Percentiles rank a stretch among this genome's conserved stretches.
Conservation (phyloP, 768 basidiomycete genomes). For the Trametopsis cervina region DNA sequence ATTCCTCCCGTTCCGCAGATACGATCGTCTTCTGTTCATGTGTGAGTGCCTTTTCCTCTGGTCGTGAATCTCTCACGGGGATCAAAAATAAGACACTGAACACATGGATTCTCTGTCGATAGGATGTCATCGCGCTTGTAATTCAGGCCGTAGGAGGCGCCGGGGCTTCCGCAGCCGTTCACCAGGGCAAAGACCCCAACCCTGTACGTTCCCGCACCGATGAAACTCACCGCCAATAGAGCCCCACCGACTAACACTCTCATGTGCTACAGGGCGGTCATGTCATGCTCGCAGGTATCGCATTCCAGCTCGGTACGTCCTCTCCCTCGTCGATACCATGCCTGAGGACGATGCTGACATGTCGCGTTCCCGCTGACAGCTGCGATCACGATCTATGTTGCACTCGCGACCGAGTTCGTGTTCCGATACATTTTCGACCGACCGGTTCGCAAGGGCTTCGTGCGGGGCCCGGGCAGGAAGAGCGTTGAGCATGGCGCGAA, state of each 20-base stretch:
- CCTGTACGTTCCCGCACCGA: constrained; percentile 4
- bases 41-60: constrained; percentile 13
- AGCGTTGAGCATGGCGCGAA: constrained; percentile 17
- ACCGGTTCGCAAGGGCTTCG: constrained; percentile 23
- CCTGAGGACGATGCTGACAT: background rate
- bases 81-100: constrained; percentile 1
- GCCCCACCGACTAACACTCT: background rate
- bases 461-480: background rate
- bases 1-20: too few relatives aligned
- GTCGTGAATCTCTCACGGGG: background rate
- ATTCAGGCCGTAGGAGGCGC: constrained; percentile 64
- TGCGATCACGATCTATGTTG: constrained; percentile 34
- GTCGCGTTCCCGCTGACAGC: constrained; percentile 13
- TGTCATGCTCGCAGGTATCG: constrained; percentile 41
- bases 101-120: too few relatives aligned
- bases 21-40: constrained; percentile 35
- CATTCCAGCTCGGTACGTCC: constrained; percentile 28
- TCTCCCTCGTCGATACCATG: background rate
- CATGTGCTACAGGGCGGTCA: constrained; percentile 16
- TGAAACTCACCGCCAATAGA: background rate
- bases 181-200: constrained; percentile 10
- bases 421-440: constrained; percentile 30
- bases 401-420: constrained; percentile 40
- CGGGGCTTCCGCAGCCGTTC: constrained; percentile 28
- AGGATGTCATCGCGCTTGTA: constrained; percentile 52